phyloP scores from a whole-genome alignment of 768 basidiomycete species.

The Plicaturopsis crispa region DNA sequence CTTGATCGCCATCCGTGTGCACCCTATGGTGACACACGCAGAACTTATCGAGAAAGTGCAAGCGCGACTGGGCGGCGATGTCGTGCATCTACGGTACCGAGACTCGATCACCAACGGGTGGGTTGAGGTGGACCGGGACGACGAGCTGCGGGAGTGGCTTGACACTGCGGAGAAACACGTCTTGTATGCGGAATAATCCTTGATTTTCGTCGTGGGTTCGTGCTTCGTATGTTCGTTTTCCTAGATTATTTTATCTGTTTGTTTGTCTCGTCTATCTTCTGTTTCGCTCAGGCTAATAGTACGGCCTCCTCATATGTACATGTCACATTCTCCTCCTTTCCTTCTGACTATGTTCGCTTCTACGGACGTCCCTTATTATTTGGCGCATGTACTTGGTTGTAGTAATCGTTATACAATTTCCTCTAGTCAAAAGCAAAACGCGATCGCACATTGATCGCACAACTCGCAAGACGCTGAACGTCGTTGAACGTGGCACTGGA shows the following conservation, averaged over 20 bases:
- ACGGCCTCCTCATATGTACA: no score
- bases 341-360: no score
- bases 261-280: no score
- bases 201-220: not conserved
- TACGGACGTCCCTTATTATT: no score
- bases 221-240: not conserved
- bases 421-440: no score
- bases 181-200: slow-evolving; percentile 61
- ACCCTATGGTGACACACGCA: slow-evolving; percentile 78
- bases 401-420: no score
- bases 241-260: not conserved
- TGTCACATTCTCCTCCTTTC: no score
- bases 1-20: slow-evolving; percentile 93
- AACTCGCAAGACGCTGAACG: no score
- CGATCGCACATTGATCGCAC: no score
- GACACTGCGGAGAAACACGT: slow-evolving; percentile 76
- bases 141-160: slow-evolving; percentile 66
- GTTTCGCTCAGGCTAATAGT: no score
- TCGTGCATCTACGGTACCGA: slow-evolving; percentile 65
- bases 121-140: slow-evolving; percentile 55
- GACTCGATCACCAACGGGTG: slow-evolving; percentile 62
- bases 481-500: no score
- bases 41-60: slow-evolving; percentile 93
- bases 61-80: slow-evolving; percentile 71
- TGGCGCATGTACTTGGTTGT: no score